phyloP scores from a whole-genome alignment of 2,329 filamentous ascomycete genomes.

The Colletotrichum cuscutae region DNA sequence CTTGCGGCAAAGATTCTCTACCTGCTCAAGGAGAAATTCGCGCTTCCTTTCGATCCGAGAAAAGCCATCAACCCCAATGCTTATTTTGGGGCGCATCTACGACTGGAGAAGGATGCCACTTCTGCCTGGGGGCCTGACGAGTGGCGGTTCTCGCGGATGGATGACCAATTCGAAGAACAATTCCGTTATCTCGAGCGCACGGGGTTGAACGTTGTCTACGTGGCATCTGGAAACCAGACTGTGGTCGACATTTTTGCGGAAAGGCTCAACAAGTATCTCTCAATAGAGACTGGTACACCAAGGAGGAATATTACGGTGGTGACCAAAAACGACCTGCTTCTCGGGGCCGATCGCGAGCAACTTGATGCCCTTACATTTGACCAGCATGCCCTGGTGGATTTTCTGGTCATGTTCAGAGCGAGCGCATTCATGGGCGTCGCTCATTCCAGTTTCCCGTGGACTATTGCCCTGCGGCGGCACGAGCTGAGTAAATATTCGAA shows the following conservation, averaged over 20 bases:
- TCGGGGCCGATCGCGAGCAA: conserved; percentile 31
- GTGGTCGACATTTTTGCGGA: conserved; percentile 41
- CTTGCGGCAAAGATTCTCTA: conserved; percentile 42
- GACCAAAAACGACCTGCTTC: conserved; percentile 44
- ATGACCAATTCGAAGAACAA: conserved; percentile 45
- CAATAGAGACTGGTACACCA: neutral
- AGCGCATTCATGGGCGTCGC: conserved; percentile 47
- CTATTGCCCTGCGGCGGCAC: conserved; percentile 44
- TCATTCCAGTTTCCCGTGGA: conserved; percentile 47
- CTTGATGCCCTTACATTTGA: conserved; percentile 44
- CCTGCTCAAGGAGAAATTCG: conserved; percentile 37
- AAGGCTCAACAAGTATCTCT: conserved; percentile 20
- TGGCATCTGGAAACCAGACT: conserved; percentile 42
- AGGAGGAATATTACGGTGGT: conserved; percentile 40
- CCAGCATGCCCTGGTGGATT: conserved; percentile 47
- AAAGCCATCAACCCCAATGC: conserved; percentile 39
- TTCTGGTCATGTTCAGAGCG: conserved; percentile 45
- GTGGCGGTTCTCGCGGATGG: conserved; percentile 44
- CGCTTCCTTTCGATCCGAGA: conserved; percentile 39
- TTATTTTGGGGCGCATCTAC: conserved; percentile 45
- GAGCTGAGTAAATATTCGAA: conserved; percentile 42
- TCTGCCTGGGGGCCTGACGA: conserved; percentile 43
- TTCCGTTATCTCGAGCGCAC: conserved; percentile 39
- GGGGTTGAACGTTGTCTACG: conserved; percentile 42
- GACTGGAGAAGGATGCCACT: conserved; percentile 45